Evolutionary conservation across 129 eudicot genomes (phyloP).

Genomic region (Artemisia tridentata): DNA sequence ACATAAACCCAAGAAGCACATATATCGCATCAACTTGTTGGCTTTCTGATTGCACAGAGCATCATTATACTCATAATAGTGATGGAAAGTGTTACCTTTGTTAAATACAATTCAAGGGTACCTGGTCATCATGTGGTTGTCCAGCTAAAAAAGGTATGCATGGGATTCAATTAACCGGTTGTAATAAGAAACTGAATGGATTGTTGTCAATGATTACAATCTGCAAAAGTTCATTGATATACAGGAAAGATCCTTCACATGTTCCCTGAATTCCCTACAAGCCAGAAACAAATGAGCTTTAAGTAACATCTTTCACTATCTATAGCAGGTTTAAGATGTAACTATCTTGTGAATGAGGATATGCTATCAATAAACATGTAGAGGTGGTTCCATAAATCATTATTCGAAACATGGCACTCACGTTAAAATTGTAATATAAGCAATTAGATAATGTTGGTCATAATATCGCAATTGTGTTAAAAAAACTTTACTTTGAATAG

Average conservation of each 20-base stretch:
- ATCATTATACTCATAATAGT: too few species aligned
- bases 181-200: conserved; percentile 91
- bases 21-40: too few species aligned
- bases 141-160: conserved; percentile 95
- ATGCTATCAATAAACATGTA: conserved; percentile 18
- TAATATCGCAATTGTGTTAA: too few species aligned
- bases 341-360: background rate
- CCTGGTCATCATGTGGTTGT: conserved; percentile 91
- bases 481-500: too few species aligned
- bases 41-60: too few species aligned
- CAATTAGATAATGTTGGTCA: background rate
- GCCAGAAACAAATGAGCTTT: too few species aligned
- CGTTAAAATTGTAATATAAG: background rate
- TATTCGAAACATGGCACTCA: background rate
- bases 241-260: conserved; percentile 86
- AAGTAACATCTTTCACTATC: too few species aligned
- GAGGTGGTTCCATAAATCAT: background rate
- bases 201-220: conserved; percentile 88
- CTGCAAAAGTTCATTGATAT: conserved; percentile 71
- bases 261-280: too few species aligned
- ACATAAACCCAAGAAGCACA: too few species aligned
- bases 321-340: background rate
- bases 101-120: background rate
- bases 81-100: too few species aligned
- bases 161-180: conserved; percentile 83